Base-by-base conservation (phyloP, 2,329 filamentous ascomycete genomes). In the Talaromyces rugulosus region DNA sequence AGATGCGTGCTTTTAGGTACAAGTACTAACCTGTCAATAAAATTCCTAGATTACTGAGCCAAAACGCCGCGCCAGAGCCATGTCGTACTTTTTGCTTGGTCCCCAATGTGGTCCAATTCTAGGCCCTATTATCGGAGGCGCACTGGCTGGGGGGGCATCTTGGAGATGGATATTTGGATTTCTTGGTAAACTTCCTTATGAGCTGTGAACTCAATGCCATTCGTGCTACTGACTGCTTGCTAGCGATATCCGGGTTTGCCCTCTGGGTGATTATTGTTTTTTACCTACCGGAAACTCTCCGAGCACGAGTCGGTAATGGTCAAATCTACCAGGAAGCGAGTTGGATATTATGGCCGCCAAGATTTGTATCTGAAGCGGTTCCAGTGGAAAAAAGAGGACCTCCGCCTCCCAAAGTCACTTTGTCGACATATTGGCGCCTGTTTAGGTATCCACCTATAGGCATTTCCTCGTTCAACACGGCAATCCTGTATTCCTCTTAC, bases 141-240 rank as follows among this genome's bases (percentile, higher is more conserved):
- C 71, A 23, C 71, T 81, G 33, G 73, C 75, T 3, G 68, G 69
- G 2, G 60, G 61, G 1, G 64, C 70, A 1, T 69, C 66, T 4
- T 81, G 79, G 79, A 68, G 79, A 63, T 81, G 78, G 78, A 71
- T 77, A 4, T 81, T 81, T 62, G 78, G 75, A 1, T 79, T 80
- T 36, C 64, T 77, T 18, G 70, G 67, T 69, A 60, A 31, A 62
- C 7, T 1, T 16, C 16, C 8, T 47, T n/a, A 23, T 47, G 16
- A 16, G 6, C 12, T n/a, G 16, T 23, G 5, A 2, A 7, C 6
- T 7, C 23, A 23, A 47, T 23, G 16, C 42, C 16, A 23, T 8
- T 47, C 9, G 12, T 23, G 42, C 9, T 16, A 47, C 16, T 47
- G 42, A 23, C 16, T 18, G 1, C 16, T 23, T 47, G 5, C 42